phyloP scores from a whole-genome alignment of 2,329 filamentous ascomycete genomes.

The Aspergillus glaucus region DNA sequence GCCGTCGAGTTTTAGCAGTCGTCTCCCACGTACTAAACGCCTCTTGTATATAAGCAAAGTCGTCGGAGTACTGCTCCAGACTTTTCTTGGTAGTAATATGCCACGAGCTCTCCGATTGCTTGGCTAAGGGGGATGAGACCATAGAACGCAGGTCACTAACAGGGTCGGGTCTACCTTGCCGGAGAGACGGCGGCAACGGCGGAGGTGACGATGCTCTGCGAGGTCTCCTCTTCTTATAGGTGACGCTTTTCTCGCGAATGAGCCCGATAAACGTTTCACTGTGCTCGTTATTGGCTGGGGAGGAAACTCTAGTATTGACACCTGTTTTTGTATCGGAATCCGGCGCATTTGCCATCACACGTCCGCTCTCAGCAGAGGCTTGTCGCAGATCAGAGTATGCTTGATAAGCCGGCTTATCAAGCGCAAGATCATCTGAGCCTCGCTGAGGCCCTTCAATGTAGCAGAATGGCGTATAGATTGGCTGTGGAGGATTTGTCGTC shows the following conservation, averaged over 20 bases:
- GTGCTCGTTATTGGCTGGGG: conserved; percentile 23
- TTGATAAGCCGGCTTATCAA: conserved; percentile 39
- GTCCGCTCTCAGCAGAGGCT: conserved; percentile 39
- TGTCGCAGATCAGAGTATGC: conserved; percentile 44
- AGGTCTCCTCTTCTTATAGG: conserved; percentile 27
- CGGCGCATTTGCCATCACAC: conserved; percentile 35
- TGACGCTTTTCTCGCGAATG: conserved; percentile 40
- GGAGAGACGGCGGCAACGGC: conserved; percentile 26
- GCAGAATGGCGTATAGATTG: conserved; percentile 41
- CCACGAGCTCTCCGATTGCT: conserved; percentile 28
- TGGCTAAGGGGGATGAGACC: conserved; percentile 27
- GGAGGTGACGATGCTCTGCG: conserved; percentile 20
- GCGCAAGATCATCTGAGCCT: conserved; percentile 32
- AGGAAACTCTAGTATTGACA: conserved; percentile 13
- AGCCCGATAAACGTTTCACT: conserved; percentile 44
- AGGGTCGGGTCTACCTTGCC: conserved; percentile 20
- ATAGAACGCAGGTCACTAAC: conserved; percentile 32
- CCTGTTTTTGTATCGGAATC: conserved; percentile 10
- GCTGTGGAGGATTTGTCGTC: conserved; percentile 31
- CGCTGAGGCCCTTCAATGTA: conserved; percentile 39
- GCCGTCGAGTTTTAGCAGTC: conserved; percentile 37
- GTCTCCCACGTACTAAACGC: conserved; percentile 42
- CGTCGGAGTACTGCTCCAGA: conserved; percentile 31
- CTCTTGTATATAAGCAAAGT: conserved; percentile 40
- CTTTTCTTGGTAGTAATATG: conserved; percentile 26